Evolutionary conservation across 495 filamentous ascomycete genomes (phyloP), one percentile per base, ranked within the genome.

Genomic region (Xylaria flabelliformis): DNA sequence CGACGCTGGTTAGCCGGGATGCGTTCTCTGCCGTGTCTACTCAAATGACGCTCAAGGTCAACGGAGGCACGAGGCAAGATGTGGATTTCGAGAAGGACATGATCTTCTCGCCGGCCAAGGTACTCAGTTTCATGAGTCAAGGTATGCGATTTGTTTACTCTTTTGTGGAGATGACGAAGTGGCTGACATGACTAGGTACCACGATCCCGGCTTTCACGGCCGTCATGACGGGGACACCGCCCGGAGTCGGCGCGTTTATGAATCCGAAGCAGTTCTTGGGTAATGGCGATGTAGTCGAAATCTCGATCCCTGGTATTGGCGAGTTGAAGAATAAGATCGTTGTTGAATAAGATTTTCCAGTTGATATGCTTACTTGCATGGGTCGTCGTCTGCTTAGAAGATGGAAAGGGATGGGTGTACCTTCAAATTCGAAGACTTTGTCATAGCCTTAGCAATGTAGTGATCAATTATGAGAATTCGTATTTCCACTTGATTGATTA

Each of bases 221-320:
- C n/a, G 73, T 82, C 61, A 82, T 84, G 82, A 84, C 81, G 29
- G 81, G 81, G 26, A 83, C 81, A 29, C 85, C 84, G 26, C 71
- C 67, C n/a, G 82, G 81, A 2, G 79, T 84, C 10, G 82, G 78
- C 5, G 74, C 74, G 39, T 84, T 85, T 68, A 70, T 73, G 75
- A 74, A 79, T 24, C 74, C 74, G 17, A 78, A 72, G 50, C 63
- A 72, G 53, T 82, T 80, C 66, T 46, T 85, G 48, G 74, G 79
- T 64, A 74, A 83, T 77, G 83, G 82, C n/a, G 83, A 83, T 76
- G 69, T 73, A 8, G 78, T 85, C 26, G 79, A 82, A 73, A 72
- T 85, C 61, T 66, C 78, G 72, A 53, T 78, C 58, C 70, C 76
- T 29, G 74, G 75, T 8, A 70, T 82, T 70, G 81, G 80, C 67